Evolutionary conservation across 2,329 filamentous ascomycete genomes (phyloP), one percentile per base, ranked within the genome.

Genomic region (Alternaria triticina): DNA sequence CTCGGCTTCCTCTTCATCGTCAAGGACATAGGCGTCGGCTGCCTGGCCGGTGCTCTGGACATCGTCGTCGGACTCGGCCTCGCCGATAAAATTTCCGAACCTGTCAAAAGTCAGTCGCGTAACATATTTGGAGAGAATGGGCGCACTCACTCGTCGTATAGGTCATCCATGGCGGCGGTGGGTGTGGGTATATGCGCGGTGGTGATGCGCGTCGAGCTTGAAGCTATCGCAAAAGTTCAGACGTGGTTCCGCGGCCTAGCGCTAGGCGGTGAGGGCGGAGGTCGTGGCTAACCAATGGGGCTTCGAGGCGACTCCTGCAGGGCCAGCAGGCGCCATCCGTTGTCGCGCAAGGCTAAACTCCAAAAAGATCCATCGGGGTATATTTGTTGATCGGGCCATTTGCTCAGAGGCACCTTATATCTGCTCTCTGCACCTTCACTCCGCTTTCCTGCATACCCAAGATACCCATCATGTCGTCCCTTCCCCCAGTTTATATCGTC

Each of bases 81-180:
- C 96, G 77, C 96, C 96, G 79, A 98, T 97, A 83, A 96, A 98
- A 84, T 98, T 98, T 77, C 95, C 95, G 83, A 98, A 98, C 86
- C 93, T 96, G 70, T 56, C 46, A 12, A 28, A 45, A 50, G 66
- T 77, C 65, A 74, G 66, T 67, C 62, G 66, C 62, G 59, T 45
- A 27, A 28, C 6, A 3, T 3, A 9, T 11, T 4, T 6, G 22
- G 36, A 25, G 10, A 9, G 36, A 22, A 27, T 23, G 71, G 25
- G 17, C 22, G 23, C 9, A 62, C 65, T 70, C 84, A 96, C 93
- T 98, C 95, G 84, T 98, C 95, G 81, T 98, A 97, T 74, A 97
- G 89, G 82, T 97, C 94, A 85, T 97, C 94, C 94, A 97, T 96
- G 74, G 74, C 83, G 77, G 68, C 67, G 69, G 64, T 64, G 51